These are phyloP conservation scores for Neotropicomus parvogracilis DNA, from an alignment of 1,284 basidiomycete genomes.

Conservation along the genomic window DNA sequence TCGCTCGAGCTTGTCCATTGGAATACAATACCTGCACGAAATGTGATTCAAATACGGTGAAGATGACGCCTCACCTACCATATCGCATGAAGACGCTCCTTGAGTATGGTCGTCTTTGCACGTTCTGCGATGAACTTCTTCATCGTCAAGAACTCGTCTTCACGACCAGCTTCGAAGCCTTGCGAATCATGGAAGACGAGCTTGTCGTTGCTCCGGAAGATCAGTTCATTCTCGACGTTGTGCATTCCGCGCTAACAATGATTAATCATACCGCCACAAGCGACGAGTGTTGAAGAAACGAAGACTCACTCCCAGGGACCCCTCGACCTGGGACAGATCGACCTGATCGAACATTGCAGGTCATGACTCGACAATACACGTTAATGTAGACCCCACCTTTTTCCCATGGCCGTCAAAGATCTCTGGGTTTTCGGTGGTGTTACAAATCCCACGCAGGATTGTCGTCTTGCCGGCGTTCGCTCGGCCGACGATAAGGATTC, in stretches of 20 bases:
- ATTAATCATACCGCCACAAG: no score
- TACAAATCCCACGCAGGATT: conserved; percentile 8
- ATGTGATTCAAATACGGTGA: not conserved
- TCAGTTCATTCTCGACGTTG: no score
- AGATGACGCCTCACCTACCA: rapidly evolving
- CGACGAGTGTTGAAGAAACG: no score
- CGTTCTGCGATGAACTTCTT: not conserved
- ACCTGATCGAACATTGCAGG: not conserved
- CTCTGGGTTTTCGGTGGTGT: conserved; percentile 8
- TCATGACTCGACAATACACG: no score
- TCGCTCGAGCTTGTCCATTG: not conserved
- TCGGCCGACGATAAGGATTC: no score
- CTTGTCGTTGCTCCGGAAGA: no score
- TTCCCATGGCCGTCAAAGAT: conserved; percentile 1
- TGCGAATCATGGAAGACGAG: not conserved
- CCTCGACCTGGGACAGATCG: not conserved
- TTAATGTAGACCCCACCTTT: not conserved
- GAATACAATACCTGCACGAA: conserved; percentile 2
- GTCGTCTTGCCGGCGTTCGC: conserved; percentile 15
- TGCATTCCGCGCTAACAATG: no score
- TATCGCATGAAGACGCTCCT: no score
- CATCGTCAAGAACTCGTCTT: not conserved
- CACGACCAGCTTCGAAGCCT: conserved; percentile 1
- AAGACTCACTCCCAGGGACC: no score
- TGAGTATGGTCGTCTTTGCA: not conserved